phyloP scores from a whole-genome alignment of 23 red algal species.

The Gracilaria gracilis region DNA sequence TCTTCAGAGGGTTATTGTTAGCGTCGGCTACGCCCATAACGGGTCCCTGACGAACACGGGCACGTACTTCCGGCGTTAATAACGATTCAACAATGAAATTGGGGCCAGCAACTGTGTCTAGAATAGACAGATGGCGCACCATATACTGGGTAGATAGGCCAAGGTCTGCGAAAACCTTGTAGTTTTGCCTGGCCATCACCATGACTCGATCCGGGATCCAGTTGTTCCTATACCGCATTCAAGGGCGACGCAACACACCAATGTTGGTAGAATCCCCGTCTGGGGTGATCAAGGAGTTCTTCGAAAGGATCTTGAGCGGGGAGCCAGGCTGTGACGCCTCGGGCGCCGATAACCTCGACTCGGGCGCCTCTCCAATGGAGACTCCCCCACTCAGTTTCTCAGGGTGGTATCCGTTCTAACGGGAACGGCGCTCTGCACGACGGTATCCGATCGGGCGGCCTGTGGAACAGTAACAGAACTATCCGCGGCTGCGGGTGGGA shows the following conservation, averaged over 20 bases:
- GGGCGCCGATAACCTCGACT: no score
- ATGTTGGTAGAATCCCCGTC: background rate
- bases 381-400: background rate
- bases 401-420: no score
- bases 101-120: slow-evolving; percentile 1
- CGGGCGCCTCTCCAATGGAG: background rate
- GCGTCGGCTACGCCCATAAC: background rate
- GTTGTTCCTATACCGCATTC: background rate
- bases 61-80: background rate
- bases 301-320: background rate
- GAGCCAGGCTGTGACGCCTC: background rate
- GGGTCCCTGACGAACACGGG: background rate
- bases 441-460: no score
- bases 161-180: slow-evolving; percentile 3
- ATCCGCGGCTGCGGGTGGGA: no score
- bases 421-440: no score
- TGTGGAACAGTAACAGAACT: no score
- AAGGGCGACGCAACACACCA: background rate
- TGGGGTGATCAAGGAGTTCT: background rate
- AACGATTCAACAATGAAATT: background rate
- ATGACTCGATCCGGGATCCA: slow-evolving; percentile 6
- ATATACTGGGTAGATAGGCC: background rate
- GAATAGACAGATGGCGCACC: background rate
- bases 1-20: background rate
- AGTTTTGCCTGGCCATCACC: background rate